Evolutionary conservation across 148 eudicot genomes (phyloP).

Genomic region (Arctostaphylos glauca): DNA sequence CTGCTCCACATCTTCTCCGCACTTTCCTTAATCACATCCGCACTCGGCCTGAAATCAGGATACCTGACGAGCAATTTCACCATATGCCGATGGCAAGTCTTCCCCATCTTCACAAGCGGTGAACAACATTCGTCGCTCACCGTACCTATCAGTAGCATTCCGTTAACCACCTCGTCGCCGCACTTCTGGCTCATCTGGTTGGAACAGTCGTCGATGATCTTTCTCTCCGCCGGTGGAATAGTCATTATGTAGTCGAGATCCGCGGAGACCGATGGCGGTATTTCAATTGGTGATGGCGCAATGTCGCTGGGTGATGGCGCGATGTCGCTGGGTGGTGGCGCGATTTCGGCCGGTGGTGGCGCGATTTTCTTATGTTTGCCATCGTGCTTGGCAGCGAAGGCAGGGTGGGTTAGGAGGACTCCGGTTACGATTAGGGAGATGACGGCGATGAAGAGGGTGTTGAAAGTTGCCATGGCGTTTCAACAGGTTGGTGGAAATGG

Average conservation of each 20-base stretch:
- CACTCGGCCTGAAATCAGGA: not conserved
- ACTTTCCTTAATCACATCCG: not conserved
- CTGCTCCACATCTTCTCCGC: not conserved
- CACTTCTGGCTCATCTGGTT: not conserved
- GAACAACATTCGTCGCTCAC: not conserved
- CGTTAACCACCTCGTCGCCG: not conserved
- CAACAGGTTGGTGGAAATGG: not conserved
- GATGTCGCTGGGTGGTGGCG: too few relatives aligned
- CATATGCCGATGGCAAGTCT: not conserved
- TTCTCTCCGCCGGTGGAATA: not conserved
- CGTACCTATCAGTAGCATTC: not conserved
- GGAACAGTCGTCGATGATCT: not conserved
- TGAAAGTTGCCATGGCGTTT: not conserved
- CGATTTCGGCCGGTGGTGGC: not conserved
- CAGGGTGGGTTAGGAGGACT: not conserved
- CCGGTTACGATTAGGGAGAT: not conserved
- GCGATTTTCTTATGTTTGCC: not conserved
- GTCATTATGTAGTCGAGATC: not conserved
- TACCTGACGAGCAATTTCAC: not conserved
- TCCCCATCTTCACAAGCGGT: constrained; percentile 4
- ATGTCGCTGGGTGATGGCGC: not conserved
- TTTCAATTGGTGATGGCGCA: not conserved
- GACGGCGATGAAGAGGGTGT: not conserved
- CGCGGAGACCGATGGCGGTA: not conserved
- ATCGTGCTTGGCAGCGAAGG: not conserved